Base-by-base conservation (phyloP, 305 asterid species). In the Rubia balearica region DNA sequence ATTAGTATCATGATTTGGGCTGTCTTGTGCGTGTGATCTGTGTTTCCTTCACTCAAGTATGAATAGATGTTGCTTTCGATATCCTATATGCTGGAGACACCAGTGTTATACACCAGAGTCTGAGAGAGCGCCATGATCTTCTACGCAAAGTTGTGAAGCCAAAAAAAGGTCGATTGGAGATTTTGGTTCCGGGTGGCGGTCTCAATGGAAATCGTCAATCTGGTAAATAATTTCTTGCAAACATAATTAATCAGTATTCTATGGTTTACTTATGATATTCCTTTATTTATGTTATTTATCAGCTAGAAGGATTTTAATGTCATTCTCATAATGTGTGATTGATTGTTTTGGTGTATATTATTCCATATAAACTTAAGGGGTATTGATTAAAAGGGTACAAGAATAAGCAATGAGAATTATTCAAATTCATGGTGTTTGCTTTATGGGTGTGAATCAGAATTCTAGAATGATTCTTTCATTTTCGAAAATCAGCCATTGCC, bases 51-150 rank as follows among this genome's bases (percentile, higher is more conserved):
- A 88, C 92, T 70, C 76, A 71, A 71, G 61, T 74, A 71, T 65
- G 82, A 77, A 73, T 75, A 93, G 97, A 89, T 85, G 84, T 93
- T 80, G 96, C 96, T 51, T 90, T 93, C 77, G 98, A 90, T 81
- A 79, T 93, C 79, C 96, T 93, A 30, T 93, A 89, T 80, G 96
- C 82, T 74, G 97, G 97, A 81, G 98, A 89, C 82, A 86, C 96
- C 69, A 90, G 97, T 84, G 96, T 93, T 71, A 93, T 93, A 81
- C 98, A 93, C 86, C 97, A 86, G 76, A 90, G 89, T 75, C 84
- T 93, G 85, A 86, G 77, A 82, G 97, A 90, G 83, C 84, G 98
- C 67, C 98, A 90, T 69, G 86, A 82, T 76, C 90, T 90, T 79
- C 95, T 93, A 36, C 80, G 71, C 75, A 77, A 85, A 79, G 85